phyloP scores from a whole-genome alignment of 2,329 filamentous ascomycete genomes.

The Colletotrichum siamense region DNA sequence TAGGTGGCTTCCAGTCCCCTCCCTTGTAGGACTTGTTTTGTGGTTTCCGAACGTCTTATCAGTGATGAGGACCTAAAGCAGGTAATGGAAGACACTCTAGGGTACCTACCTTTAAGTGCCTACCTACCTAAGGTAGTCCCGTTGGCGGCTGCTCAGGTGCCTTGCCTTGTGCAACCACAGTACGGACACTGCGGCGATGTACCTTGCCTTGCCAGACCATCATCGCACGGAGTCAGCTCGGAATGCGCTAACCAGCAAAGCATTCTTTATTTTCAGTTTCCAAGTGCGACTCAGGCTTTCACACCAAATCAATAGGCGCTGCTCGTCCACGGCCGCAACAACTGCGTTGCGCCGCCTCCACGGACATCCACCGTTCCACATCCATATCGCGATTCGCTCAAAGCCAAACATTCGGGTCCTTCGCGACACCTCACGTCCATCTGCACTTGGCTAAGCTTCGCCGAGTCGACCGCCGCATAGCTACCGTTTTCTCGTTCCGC shows the following conservation, averaged over 20 bases:
- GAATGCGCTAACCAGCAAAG: neutral
- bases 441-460: neutral
- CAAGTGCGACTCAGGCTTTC: neutral
- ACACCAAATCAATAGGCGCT: neutral
- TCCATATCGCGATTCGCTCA: neutral
- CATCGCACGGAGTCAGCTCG: neutral
- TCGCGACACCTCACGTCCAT: neutral
- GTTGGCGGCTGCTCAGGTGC: neutral
- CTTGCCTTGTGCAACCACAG: neutral
- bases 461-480: neutral
- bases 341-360: neutral
- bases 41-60: neutral
- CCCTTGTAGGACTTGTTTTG: too few species aligned
- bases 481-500: neutral
- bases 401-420: neutral
- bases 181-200: neutral
- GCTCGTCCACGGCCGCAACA: neutral
- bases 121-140: neutral
- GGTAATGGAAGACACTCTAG: neutral
- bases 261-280: neutral
- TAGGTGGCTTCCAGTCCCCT: neutral
- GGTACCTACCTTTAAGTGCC: neutral
- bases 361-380: neutral
- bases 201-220: neutral
- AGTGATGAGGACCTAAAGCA: neutral